These are phyloP conservation scores for Ophiostoma piceae DNA, from an alignment of 2,329 filamentous ascomycete species.

Conservation along the genomic window DNA sequence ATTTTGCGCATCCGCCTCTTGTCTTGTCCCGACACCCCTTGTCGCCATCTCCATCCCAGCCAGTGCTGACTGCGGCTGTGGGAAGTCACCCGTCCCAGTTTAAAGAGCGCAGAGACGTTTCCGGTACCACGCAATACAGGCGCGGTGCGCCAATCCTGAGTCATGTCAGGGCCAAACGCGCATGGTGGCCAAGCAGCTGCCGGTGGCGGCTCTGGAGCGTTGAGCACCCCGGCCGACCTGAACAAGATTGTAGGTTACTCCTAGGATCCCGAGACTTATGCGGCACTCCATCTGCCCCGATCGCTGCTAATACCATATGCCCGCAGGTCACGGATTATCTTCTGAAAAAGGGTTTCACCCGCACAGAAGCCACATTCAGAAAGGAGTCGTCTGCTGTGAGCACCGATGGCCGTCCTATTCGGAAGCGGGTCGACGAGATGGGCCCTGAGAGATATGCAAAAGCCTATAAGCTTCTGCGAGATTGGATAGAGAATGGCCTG, in stretches of 20 bases:
- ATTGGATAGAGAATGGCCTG: conserved; percentile 86
- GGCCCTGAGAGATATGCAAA: conserved; percentile 73
- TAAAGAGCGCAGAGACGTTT: neutral
- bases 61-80: neutral
- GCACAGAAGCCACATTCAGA: conserved; percentile 86
- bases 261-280: neutral
- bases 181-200: conserved; percentile 22
- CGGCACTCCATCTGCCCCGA: neutral
- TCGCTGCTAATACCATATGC: neutral
- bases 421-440: conserved; percentile 58
- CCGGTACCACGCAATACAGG: neutral
- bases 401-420: conserved; percentile 70
- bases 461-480: conserved; percentile 66
- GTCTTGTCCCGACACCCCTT: neutral
- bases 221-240: conserved; percentile 64
- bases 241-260: conserved; percentile 81
- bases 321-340: conserved; percentile 81
- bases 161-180: conserved; percentile 25
- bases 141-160: conserved; percentile 10
- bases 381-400: conserved; percentile 83
- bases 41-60: neutral
- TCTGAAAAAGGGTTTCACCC: conserved; percentile 87
- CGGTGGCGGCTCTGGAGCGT: conserved; percentile 27
- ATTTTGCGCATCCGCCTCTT: neutral
- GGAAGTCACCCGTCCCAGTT: neutral